Percentiles rank a stretch among this genome's conserved stretches.
Conservation (phyloP, 805 yeast genomes). For the Sugiyamaella smithiae region DNA sequence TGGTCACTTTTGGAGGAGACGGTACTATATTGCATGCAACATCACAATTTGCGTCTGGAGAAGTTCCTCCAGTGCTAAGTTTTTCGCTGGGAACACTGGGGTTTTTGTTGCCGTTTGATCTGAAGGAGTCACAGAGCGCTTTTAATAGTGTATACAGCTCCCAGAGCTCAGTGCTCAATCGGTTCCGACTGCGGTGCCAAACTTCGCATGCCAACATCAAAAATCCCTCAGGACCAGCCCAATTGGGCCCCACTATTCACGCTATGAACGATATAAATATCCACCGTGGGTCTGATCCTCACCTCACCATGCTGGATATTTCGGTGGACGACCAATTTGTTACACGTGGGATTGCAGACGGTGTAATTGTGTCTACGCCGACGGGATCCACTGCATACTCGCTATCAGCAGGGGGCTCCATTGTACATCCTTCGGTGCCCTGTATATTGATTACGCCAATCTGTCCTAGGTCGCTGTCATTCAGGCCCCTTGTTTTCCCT, state of each 20-base stretch:
- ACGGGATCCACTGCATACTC: constrained; percentile 96
- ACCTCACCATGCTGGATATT: constrained; percentile 79
- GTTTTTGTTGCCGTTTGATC: constrained; percentile 83
- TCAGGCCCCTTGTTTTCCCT: constrained; percentile 83
- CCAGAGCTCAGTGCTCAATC: constrained; percentile 66
- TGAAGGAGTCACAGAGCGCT: constrained; percentile 54
- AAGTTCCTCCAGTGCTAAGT: constrained; percentile 81
- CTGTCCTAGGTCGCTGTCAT: constrained; percentile 87
- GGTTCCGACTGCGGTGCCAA: constrained; percentile 76
- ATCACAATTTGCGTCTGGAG: constrained; percentile 61
- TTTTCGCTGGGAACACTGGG: constrained; percentile 92
- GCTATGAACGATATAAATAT: constrained; percentile 92
- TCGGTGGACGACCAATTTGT: constrained; percentile 77
- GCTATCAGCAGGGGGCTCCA: constrained; percentile 85
- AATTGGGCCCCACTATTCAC: constrained; percentile 45
- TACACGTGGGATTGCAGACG: constrained; percentile 91
- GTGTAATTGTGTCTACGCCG: constrained; percentile 80
- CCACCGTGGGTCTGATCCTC: constrained; percentile 87
- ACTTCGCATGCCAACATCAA: constrained; percentile 12
- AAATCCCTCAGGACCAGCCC: constrained; percentile 10
- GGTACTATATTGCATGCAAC: constrained; percentile 89
- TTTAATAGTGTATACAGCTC: constrained; percentile 66
- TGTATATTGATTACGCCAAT: constrained; percentile 83
- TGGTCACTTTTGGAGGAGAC: constrained; percentile 93
- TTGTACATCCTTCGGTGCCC: constrained; percentile 84